Base-by-base conservation (phyloP, 306 rosid species). In the Lupinus albus region DNA sequence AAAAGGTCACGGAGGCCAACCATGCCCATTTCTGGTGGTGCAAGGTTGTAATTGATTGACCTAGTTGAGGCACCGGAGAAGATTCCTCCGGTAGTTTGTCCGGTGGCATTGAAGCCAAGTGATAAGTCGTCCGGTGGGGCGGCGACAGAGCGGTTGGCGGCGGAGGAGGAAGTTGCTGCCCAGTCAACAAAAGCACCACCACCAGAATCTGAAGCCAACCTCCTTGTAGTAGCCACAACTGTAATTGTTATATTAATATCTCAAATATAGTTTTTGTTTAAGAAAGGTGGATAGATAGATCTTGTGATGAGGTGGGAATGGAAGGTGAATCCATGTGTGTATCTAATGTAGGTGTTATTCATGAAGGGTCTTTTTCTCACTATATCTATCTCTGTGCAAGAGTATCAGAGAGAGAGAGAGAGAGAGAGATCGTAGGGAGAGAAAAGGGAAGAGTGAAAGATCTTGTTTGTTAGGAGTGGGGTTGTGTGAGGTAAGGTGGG, bases 221-320 rank as follows among this genome's bases (percentile, higher is more conserved):
- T 84, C 89, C 96, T 87, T 82, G 96, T 84, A 83, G 98, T 93
- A 89, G 98, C 98, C 98, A 93, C 96, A 88, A 86, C 95, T 88
- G 86, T 59, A 46, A 52, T 44, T 78, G 33, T 44, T 66, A 49
- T 21, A 58, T 36, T 33, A 33, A 14, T 11, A 16, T 49, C 73
- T 55, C 66, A 4, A 25, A 25, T 25, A 25, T 25, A 2, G 30
- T 25, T 25, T 25, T 33, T 5, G 38, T 33, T 33, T 36, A 61
- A 11, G 38, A 9, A 62, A 67, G 28, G 57, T 21, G 67, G 49
- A 32, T 17, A 53, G 44, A 58, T 42, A 49, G 61, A 73, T 54
- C 25, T 61, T 47, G 30, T 33, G 73, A 46, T 20, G 15, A 12
- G 41, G 20, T 72, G 30, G 70, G 61, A 64, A 63, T 41, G 70